Conservation (phyloP, 345 rosid genomes). For the Bruguiera parviflora region DNA sequence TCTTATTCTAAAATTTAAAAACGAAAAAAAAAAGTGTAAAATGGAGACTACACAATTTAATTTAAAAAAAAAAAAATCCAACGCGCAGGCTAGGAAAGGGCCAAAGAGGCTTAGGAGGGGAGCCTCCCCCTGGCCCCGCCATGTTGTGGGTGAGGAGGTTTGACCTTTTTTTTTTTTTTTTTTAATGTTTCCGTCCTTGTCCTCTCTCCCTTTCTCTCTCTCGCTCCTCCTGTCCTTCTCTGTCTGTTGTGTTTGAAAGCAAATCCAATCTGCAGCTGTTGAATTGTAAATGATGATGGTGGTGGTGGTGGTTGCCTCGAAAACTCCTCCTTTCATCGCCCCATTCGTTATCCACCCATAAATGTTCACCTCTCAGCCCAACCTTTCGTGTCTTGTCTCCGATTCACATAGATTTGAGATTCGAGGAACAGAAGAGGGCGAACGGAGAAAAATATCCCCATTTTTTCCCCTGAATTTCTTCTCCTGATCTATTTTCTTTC, state of each 20-base stretch:
- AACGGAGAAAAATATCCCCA: background rate
- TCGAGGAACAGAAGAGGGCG: too few species aligned
- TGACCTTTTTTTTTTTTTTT: slow-evolving; percentile 18
- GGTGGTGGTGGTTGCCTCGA: slow-evolving; percentile 3
- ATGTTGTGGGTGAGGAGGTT: slow-evolving; percentile 27
- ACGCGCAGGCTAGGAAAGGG: too few species aligned
- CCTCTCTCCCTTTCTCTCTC: background rate
- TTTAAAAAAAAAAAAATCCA: too few species aligned
- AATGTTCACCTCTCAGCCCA: background rate
- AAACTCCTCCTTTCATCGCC: background rate
- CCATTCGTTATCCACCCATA: background rate
- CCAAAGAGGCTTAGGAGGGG: background rate
- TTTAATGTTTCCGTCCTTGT: too few species aligned
- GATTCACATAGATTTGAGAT: slow-evolving; percentile 4
- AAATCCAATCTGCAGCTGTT: background rate
- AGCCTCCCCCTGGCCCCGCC: background rate
- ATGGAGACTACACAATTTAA: too few species aligned
- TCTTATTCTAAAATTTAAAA: too few species aligned
- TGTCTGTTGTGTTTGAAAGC: background rate
- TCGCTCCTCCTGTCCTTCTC: background rate
- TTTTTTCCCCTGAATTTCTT: background rate
- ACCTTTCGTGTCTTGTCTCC: background rate
- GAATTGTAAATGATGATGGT: background rate
- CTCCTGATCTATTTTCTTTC: slow-evolving; percentile 7
- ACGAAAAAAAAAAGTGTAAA: too few species aligned